These are phyloP conservation scores for Globisporangium splendens DNA, from an alignment of 352 stramenopile species.

Conservation along the genomic window DNA sequence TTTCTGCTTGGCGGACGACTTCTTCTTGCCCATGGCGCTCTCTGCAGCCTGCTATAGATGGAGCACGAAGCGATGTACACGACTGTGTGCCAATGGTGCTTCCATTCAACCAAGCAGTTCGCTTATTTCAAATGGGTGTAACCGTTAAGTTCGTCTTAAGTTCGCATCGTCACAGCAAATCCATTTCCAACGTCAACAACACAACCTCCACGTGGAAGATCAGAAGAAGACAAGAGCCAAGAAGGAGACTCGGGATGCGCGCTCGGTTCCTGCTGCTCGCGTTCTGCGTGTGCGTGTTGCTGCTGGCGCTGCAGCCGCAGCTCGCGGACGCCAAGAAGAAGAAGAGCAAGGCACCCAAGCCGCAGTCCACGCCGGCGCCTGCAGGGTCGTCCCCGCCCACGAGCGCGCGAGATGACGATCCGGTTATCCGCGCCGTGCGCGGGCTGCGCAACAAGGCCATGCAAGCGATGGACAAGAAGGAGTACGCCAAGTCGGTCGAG, in stretches of 20 bases:
- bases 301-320: constrained; percentile 23
- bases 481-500: constrained; percentile 45
- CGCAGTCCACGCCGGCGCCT: background rate
- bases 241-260: background rate
- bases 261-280: constrained; percentile 8
- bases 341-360: constrained; percentile 4
- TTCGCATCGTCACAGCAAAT: background rate
- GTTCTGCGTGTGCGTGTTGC: constrained; percentile 15
- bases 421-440: constrained; percentile 60
- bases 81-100: constrained; percentile 1
- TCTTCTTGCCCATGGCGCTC: constrained; percentile 39
- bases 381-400: constrained; percentile 2
- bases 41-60: no score
- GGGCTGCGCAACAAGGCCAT: constrained; percentile 71
- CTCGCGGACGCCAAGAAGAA: constrained; percentile 12
- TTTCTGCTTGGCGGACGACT: constrained; percentile 16
- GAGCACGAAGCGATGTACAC: no score
- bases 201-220: background rate
- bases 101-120: background rate
- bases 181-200: background rate
- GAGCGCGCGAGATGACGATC: constrained; percentile 29
- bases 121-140: background rate
- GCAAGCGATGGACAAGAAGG: constrained; percentile 62
- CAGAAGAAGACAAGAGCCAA: background rate
- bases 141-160: background rate